These are phyloP conservation scores for Cutaneotrichosporon curvatum DNA, from an alignment of 1,284 basidiomycete species.

Conservation along the genomic window DNA sequence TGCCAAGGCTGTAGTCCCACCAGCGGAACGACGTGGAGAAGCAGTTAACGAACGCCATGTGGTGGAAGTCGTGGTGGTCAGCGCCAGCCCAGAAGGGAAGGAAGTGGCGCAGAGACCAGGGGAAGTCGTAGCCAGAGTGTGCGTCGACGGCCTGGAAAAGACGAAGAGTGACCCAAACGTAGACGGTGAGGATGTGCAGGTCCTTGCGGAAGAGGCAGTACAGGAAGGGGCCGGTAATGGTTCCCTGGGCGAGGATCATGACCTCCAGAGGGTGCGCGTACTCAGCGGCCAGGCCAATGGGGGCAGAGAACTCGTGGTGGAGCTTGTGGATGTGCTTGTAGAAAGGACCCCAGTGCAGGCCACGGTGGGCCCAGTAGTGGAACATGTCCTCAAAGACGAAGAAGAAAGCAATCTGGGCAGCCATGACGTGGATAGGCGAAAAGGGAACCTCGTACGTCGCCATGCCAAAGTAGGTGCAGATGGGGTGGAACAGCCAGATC, in stretches of 20 bases:
- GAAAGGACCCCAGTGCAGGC: slow-evolving; percentile 78
- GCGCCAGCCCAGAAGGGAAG: slow-evolving; percentile 98
- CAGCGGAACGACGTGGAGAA: slow-evolving; percentile 87
- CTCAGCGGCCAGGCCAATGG: slow-evolving; percentile 92
- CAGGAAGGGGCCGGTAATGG: slow-evolving; percentile 77
- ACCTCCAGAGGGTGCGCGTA: slow-evolving; percentile 95
- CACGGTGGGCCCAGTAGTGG: slow-evolving; percentile 74
- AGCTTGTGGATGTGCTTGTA: slow-evolving; percentile 99
- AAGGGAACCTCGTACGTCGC: slow-evolving; percentile 83
- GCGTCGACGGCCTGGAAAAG: slow-evolving; percentile 97
- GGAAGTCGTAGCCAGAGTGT: slow-evolving; percentile 96
- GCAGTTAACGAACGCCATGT: slow-evolving; percentile 55
- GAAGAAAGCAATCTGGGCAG: slow-evolving; percentile 78
- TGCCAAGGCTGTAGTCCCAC: slow-evolving; percentile 80
- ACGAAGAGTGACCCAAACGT: slow-evolving; percentile 83
- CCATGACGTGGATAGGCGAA: slow-evolving; percentile 62
- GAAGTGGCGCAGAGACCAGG: slow-evolving; percentile 92
- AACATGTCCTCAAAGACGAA: slow-evolving; percentile 95
- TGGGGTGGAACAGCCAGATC: slow-evolving; percentile 95
- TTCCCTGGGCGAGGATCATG: slow-evolving; percentile 77
- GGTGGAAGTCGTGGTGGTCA: slow-evolving; percentile 96
- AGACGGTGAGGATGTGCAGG: slow-evolving; percentile 75
- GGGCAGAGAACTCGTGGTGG: slow-evolving; percentile 95
- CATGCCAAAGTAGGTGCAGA: slow-evolving; percentile 86
- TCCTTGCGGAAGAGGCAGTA: slow-evolving; percentile 56